phyloP scores from a whole-genome alignment of 106 monocot genomes.

The Triglochin maritima region DNA sequence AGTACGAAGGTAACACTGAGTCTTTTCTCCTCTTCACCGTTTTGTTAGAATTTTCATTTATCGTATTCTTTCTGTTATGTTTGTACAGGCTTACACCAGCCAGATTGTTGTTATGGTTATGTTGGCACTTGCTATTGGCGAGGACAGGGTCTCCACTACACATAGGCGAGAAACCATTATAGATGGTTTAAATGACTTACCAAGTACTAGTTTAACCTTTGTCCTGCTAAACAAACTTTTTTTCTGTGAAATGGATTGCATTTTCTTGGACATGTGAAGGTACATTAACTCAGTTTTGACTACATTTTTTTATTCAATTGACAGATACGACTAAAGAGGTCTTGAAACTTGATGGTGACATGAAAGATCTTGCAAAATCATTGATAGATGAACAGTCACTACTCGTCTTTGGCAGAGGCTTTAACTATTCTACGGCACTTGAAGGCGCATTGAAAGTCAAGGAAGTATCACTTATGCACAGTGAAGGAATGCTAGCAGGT shows the following conservation, averaged over 20 bases:
- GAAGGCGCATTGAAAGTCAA: slow-evolving; percentile 98
- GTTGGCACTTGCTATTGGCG: slow-evolving; percentile 92
- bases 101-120: slow-evolving; percentile 88
- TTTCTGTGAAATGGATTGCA: neutral
- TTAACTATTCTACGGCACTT: slow-evolving; percentile 88
- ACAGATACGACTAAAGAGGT: slow-evolving; percentile 61
- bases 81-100: slow-evolving; percentile 78
- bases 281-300: no score
- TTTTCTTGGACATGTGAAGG: no score
- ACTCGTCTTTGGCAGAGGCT: slow-evolving; percentile 91
- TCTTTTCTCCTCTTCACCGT: neutral
- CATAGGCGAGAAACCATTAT: slow-evolving; percentile 63
- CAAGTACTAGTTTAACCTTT: slow-evolving; percentile 26
- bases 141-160: slow-evolving; percentile 63
- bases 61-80: neutral
- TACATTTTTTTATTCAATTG: neutral
- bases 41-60: neutral
- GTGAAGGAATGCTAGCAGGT: slow-evolving; percentile 96
- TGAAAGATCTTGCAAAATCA: slow-evolving; percentile 76
- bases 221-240: neutral
- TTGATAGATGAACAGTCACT: slow-evolving; percentile 70
- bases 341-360: slow-evolving; percentile 65
- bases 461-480: slow-evolving; percentile 93
- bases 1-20: slow-evolving; percentile 69
- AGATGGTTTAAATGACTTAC: slow-evolving; percentile 38